These are phyloP conservation scores for Trichoderma aggressivum DNA, from an alignment of 2,329 filamentous ascomycete genomes.

Conservation along the genomic window DNA sequence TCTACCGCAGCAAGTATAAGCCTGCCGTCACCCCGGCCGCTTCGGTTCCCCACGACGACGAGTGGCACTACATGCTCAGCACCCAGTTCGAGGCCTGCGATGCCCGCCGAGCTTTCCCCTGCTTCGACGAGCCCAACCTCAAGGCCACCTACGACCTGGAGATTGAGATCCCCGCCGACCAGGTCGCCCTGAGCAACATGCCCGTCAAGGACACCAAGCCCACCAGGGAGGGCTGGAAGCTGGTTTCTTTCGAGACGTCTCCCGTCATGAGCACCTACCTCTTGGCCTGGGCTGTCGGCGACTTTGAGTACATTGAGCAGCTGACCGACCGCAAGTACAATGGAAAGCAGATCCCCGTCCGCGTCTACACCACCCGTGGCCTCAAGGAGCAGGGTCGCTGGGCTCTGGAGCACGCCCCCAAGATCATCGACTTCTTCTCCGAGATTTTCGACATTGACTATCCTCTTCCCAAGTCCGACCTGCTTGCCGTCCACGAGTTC, in stretches of 20 bases:
- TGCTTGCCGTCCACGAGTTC: constrained; percentile 91
- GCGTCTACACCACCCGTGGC: constrained; percentile 94
- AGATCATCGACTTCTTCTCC: constrained; percentile 95
- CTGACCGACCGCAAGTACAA: constrained; percentile 88
- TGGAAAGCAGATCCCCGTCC: constrained; percentile 84
- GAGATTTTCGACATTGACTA: constrained; percentile 93
- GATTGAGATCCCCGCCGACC: constrained; percentile 84
- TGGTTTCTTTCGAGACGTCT: constrained; percentile 76
- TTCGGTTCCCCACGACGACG: constrained; percentile 71
- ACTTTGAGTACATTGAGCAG: constrained; percentile 95
- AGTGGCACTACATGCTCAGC: constrained; percentile 75
- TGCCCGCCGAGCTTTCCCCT: constrained; percentile 90
- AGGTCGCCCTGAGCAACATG: constrained; percentile 94
- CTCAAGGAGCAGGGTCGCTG: constrained; percentile 88
- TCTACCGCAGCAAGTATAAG: constrained; percentile 94
- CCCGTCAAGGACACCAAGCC: constrained; percentile 69
- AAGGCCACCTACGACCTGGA: constrained; percentile 95
- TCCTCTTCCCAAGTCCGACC: constrained; percentile 85
- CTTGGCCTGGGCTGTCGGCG: constrained; percentile 89
- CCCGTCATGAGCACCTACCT: constrained; percentile 92
- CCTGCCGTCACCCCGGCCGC: constrained; percentile 66
- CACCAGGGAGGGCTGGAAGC: constrained; percentile 61
- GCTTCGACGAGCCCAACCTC: constrained; percentile 95
- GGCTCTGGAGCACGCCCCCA: constrained; percentile 85
- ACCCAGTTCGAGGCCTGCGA: constrained; percentile 98